Base-by-base conservation (phyloP, 345 rosid genomes). In the Hypericum androsaemum region DNA sequence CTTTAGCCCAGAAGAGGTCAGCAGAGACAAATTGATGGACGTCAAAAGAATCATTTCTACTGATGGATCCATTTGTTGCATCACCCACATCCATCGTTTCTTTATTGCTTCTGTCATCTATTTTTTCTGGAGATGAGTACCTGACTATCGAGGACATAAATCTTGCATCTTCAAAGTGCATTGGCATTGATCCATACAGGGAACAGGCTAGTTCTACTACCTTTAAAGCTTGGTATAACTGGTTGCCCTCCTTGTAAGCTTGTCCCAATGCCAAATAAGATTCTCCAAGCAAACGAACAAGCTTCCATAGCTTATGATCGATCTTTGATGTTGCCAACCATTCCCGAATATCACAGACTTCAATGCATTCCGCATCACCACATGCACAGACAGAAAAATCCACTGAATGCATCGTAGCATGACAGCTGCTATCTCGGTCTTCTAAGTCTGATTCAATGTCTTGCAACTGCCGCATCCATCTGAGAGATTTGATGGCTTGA, bases 321-420 rank as follows among this genome's bases (percentile, higher is more conserved):
- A 90, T 59, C 59, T 84, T 81, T 22, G 95, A 87, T 41, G 81
- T 87, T 57, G 95, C 95, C 47, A 90, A 83, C 98, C 98, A 90
- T 56, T 87, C 85, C 47, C 85, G 77, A 59, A 90, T 84, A 66
- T 90, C 98, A 64, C 96, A 90, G 57, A 90, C 86, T 76, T 87
- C 96, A 64, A 90, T 87, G 73, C 98, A 90, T 61, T 90, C 98
- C 48, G 85, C 60, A 78, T 90, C 95, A 71, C 96, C 98, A 71
- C 98, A 90, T 32, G 85, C 73, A 70, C 98, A 90, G 61, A 80
- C 80, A 45, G 87, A 79, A 64, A 82, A 66, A 43, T 72, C 72
- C 17, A 37, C 38, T 14, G 77, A 52, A 53, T 74, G 74, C 10
- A 65, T 47, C 46, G 46, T 62, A 66, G 61, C 73, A 59, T 66